Evolutionary conservation across 2,329 filamentous ascomycete genomes (phyloP).

Genomic region (Dichotomopilus funicola): DNA sequence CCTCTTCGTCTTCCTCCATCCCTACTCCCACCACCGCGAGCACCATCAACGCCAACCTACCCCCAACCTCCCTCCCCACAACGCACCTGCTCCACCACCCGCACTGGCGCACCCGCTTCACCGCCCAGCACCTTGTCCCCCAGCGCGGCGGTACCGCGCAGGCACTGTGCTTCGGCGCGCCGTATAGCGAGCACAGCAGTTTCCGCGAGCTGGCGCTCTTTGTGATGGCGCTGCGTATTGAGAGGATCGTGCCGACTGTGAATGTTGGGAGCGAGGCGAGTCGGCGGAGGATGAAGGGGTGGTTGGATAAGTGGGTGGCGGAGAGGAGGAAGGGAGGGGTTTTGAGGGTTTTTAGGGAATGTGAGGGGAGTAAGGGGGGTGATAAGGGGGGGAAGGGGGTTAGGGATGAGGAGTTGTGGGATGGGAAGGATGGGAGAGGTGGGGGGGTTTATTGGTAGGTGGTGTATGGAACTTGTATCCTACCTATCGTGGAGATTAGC

Average conservation of each 20-base stretch:
- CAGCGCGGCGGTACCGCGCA: slow-evolving; percentile 79
- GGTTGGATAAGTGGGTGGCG: slow-evolving; percentile 56
- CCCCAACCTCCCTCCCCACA: slow-evolving; percentile 44
- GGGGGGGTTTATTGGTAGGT: slow-evolving; percentile 34
- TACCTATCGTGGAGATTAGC: not conserved
- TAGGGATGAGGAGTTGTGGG: slow-evolving; percentile 30
- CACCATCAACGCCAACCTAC: slow-evolving; percentile 49
- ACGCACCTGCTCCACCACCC: slow-evolving; percentile 48
- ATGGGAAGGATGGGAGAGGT: slow-evolving; percentile 36
- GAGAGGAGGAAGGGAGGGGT: slow-evolving; percentile 53
- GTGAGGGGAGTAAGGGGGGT: slow-evolving; percentile 32
- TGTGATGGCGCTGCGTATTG: slow-evolving; percentile 77
- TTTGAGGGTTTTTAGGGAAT: slow-evolving; percentile 36
- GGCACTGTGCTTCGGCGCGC: slow-evolving; percentile 85
- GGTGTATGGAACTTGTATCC: not conserved
- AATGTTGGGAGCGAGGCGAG: slow-evolving; percentile 61
- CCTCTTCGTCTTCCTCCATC: slow-evolving; percentile 37
- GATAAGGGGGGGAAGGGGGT: slow-evolving; percentile 32
- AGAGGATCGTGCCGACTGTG: slow-evolving; percentile 87
- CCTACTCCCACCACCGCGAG: not conserved
- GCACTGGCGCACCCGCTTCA: slow-evolving; percentile 71
- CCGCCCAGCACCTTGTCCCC: slow-evolving; percentile 63
- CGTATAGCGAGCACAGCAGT: slow-evolving; percentile 92
- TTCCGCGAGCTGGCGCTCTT: slow-evolving; percentile 95
- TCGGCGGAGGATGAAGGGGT: slow-evolving; percentile 55